Percentiles rank a stretch among this genome's conserved stretches.
Evolutionary conservation across 2,329 filamentous ascomycete species (phyloP).

Genomic region (Calonectria montana): DNA sequence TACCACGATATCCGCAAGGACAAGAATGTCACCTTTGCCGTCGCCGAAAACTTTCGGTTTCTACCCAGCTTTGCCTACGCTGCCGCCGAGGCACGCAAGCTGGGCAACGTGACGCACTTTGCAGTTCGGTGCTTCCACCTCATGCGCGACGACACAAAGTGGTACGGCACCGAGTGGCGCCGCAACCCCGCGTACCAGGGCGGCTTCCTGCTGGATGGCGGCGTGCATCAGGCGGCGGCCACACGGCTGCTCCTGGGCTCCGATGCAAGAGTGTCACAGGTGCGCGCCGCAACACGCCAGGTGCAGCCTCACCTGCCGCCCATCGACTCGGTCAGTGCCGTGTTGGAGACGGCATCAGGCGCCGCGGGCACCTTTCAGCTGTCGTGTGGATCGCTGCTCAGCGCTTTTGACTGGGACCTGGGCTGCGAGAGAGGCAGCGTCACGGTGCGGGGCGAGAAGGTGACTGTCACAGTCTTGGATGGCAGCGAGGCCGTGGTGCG

Average conservation of each 20-base stretch:
- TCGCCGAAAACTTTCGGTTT: conserved; percentile 82
- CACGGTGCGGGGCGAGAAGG: conserved; percentile 57
- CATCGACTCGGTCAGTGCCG: conserved; percentile 73
- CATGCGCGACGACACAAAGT: conserved; percentile 55
- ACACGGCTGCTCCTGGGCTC: conserved; percentile 67
- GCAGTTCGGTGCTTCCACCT: conserved; percentile 50
- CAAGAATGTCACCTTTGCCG: conserved; percentile 58
- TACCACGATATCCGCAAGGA: conserved; percentile 43
- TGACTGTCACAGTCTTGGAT: conserved; percentile 49
- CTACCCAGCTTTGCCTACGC: conserved; percentile 65
- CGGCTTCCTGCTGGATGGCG: conserved; percentile 80
- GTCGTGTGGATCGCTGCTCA: conserved; percentile 67
- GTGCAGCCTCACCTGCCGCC: conserved; percentile 69
- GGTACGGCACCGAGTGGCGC: conserved; percentile 70
- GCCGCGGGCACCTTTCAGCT: conserved; percentile 67
- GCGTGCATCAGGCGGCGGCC: conserved; percentile 77
- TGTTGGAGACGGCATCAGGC: conserved; percentile 65
- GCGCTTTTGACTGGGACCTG: conserved; percentile 65
- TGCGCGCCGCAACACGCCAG: conserved; percentile 67
- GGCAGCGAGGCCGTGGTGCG: conserved; percentile 49
- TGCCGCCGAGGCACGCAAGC: conserved; percentile 50
- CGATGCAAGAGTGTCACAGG: conserved; percentile 55
- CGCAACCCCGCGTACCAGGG: conserved; percentile 78
- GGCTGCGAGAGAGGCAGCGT: conserved; percentile 69
- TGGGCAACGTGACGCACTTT: conserved; percentile 59